phyloP scores from a whole-genome alignment of 129 eudicot genomes.

The Centaurea solstitialis region DNA sequence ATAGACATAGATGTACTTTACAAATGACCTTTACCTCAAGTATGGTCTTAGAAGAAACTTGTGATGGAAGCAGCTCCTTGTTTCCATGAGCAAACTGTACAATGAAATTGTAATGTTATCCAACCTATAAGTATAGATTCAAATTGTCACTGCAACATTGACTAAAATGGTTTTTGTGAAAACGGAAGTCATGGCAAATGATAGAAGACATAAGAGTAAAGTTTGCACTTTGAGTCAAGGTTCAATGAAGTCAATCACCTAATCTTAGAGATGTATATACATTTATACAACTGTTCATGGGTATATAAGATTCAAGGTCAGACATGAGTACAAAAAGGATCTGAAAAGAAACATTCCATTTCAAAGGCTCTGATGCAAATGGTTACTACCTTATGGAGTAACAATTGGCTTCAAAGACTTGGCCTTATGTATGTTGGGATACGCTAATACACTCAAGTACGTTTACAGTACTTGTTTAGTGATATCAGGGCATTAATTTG shows the following conservation, averaged over 20 bases:
- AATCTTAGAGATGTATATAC: background rate
- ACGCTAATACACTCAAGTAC: slow-evolving; percentile 3
- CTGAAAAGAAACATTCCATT: background rate
- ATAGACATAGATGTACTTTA: no score
- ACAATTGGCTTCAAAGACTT: slow-evolving; percentile 2
- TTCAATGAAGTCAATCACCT: slow-evolving; percentile 3
- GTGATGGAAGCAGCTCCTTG: slow-evolving; percentile 26
- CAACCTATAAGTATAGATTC: no score
- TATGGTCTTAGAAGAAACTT: slow-evolving; percentile 29
- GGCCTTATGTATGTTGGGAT: slow-evolving; percentile 1
- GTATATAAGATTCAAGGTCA: background rate
- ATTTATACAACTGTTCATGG: background rate
- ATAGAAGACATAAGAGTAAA: background rate
- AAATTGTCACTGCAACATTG: no score
- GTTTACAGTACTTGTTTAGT: background rate
- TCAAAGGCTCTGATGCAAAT: slow-evolving; percentile 2
- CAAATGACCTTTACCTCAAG: slow-evolving; percentile 10
- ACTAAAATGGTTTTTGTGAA: no score
- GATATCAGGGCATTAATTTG: background rate
- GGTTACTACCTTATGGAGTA: background rate
- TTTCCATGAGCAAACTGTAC: slow-evolving; percentile 40
- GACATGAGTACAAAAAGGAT: background rate
- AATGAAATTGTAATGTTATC: slow-evolving; percentile 8
- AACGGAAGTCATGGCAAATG: slow-evolving; percentile 4
- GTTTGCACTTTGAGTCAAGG: slow-evolving; percentile 3